Base-by-base conservation (phyloP, 1,139 yeast genomes). In the Nakaseomyces glabratus region DNA sequence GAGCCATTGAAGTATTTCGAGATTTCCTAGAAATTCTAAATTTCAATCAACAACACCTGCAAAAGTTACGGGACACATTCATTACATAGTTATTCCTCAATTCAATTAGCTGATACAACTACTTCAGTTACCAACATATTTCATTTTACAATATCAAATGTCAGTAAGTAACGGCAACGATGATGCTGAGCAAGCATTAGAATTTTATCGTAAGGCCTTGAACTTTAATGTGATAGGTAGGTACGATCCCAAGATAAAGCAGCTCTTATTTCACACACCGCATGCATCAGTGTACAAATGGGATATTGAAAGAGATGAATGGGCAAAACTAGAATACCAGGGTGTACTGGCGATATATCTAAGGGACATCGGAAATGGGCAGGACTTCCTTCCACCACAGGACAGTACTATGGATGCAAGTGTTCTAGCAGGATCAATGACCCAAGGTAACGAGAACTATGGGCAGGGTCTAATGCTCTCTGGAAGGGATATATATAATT, bases 341-440 rank as follows among this genome's bases (percentile, higher is more conserved):
- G 96, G 97, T 4, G 77, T 90, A 0, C 54, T 86, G 36, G 84
- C 90, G 3, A 67, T 88, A 18, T 88, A 88, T 55, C 71, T 82
- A 14, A 64, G 95, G 40, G 73, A 73, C 20, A 42, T 58, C 1
- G 30, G 51, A 2, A 45, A 51, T n/a, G 42, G 36, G 5, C 45
- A 42, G 3, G 40, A 42, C n/a, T 20, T 41, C 10, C 35, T 49
- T 19, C 52, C 55, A 6, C 29, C 28, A 5, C 28, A 28, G 25
- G 36, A 34, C 9, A 34, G 19, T 19, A 28, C 28, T 11, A 36
- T 25, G 11, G 28, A 28, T n/a, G 30, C 55, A 59, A 2, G 66
- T 62, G 3, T 41, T 44, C 4, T 33, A 10, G 6, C 20, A 14
- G 33, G 21, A 16, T 31, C 33, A 22, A 15, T 20, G 4, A 23